Evolutionary conservation across 129 eudicot genomes (phyloP), one percentile per base, ranked within the genome.

Genomic region (Pittosporum tobira): DNA sequence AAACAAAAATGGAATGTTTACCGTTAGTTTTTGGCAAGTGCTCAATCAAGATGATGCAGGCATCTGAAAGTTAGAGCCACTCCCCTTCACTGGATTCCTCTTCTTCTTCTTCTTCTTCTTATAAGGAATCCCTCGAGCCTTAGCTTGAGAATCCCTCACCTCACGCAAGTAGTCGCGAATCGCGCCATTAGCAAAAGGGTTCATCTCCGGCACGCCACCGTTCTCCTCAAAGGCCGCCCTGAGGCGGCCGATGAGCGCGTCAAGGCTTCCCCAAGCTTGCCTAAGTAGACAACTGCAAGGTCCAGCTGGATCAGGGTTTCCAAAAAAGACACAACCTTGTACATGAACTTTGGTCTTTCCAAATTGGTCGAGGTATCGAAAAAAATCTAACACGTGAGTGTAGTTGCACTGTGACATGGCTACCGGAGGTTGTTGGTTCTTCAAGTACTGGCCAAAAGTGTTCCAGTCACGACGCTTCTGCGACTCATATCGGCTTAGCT

Each of bases 231-330:
- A 73, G 5, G 79, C 79, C 5, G 79, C 79, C 21, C 79, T 34
- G 48, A 74, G 79, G 3, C 79, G 65, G 11, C 79, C 79, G 15
- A 74, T 57, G 55, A 74, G 79, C 19, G 79, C 79, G 25, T 74
- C 79, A 1, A 74, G 66, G 61, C 74, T 66, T 13, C 78, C 78
- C 79, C 79, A 74, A 9, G 79, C 79, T 59, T 74, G 79, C 31
- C 62, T 68, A 0, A 75, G 71, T 1, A 75, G 75, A 26, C 80
- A 75, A 5, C 62, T 57, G 42, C 80, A 75, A 0, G 80, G 80
- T 11, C 71, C 80, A 0, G 75, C 63, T 4, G 74, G 79, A 7
- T 74, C 75, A 15, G 66, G 71, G 38, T 74, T 74, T 25, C 79
- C 79, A 29, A 68, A 75, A 31, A 55, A 75, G 5, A 54, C 44